phyloP scores from a whole-genome alignment of 495 filamentous ascomycete species.

The Xylaria venustula region DNA sequence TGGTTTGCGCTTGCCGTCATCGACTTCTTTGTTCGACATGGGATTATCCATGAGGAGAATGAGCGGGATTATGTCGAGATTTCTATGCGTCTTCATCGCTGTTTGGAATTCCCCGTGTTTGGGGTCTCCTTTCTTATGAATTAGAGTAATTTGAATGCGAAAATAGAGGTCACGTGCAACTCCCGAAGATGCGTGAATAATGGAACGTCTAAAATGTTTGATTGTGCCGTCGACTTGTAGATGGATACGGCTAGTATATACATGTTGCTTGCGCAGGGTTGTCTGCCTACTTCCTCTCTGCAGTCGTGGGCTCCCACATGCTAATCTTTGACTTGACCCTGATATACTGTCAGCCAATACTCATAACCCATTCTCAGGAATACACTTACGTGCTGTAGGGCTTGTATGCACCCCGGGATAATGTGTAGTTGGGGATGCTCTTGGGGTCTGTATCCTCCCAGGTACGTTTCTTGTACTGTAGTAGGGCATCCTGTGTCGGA shows the following conservation, averaged over 20 bases:
- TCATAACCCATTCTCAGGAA: too few species aligned
- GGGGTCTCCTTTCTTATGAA: background rate
- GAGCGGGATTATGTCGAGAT: conserved; percentile 51
- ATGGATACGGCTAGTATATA: conserved; percentile 14
- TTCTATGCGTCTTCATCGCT: conserved; percentile 40
- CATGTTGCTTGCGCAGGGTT: conserved; percentile 1
- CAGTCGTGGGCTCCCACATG: conserved; percentile 39
- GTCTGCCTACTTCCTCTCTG: conserved; percentile 27
- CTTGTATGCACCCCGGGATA: conserved; percentile 76
- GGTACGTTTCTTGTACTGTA: conserved; percentile 59
- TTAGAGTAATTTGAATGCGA: background rate
- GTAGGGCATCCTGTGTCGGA: conserved; percentile 69
- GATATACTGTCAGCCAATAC: background rate
- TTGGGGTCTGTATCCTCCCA: conserved; percentile 69
- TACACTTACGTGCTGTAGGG: conserved; percentile 85
- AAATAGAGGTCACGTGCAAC: too few species aligned
- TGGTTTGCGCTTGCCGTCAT: conserved; percentile 42
- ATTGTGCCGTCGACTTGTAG: conserved; percentile 2
- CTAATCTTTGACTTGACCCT: conserved; percentile 42
- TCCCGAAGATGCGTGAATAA: background rate
- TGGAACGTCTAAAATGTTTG: background rate
- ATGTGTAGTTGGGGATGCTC: conserved; percentile 73
- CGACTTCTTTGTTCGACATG: conserved; percentile 48
- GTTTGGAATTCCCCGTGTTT: conserved; percentile 26
- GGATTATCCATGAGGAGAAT: conserved; percentile 44